Percentiles rank a stretch among this genome's conserved stretches.
These are phyloP conservation scores for Lasiosphaeris hirsuta DNA, from an alignment of 495 filamentous ascomycete species.

Conservation along the genomic window DNA sequence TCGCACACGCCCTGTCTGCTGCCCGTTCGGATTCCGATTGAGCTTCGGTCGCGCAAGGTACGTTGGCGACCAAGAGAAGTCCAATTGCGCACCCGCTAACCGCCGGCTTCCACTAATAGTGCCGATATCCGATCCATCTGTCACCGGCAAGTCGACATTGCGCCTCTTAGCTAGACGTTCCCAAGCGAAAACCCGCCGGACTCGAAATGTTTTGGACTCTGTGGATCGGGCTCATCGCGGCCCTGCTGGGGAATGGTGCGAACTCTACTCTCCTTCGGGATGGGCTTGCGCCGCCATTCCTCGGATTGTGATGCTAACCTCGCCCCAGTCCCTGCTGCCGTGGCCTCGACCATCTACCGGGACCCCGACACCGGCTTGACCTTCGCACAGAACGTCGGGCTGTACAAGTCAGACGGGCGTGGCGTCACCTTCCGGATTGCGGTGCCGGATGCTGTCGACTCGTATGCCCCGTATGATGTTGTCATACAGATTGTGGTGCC, in stretches of 20 bases:
- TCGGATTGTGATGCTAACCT: constrained; percentile 6
- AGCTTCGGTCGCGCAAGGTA: not conserved
- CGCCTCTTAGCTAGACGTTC: not conserved
- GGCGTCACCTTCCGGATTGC: constrained; percentile 41
- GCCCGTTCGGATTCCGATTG: too few species aligned
- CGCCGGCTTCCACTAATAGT: too few species aligned
- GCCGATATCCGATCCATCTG: not conserved
- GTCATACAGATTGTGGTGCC: constrained; percentile 45
- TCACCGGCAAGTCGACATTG: constrained; percentile 2
- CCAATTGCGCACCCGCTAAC: too few species aligned
- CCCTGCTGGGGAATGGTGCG: constrained; percentile 21
- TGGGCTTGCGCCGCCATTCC: not conserved
- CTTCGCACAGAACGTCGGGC: constrained; percentile 39
- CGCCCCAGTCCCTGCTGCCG: constrained; percentile 15
- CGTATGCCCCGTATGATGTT: constrained; percentile 32
- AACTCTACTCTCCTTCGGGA: not conserved
- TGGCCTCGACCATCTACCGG: constrained; percentile 29
- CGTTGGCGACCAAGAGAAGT: not conserved
- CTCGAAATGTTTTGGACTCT: constrained; percentile 24
- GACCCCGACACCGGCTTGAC: constrained; percentile 51
- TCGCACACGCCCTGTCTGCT: not conserved
- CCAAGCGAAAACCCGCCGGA: not conserved
- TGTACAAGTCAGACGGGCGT: constrained; percentile 35
- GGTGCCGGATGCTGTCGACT: constrained; percentile 28
- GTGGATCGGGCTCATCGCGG: constrained; percentile 23